Percentiles rank a stretch among this genome's conserved stretches.
These are phyloP conservation scores for Sugiyamaella paludigena DNA, from an alignment of 1,139 yeast genomes.

Conservation along the genomic window DNA sequence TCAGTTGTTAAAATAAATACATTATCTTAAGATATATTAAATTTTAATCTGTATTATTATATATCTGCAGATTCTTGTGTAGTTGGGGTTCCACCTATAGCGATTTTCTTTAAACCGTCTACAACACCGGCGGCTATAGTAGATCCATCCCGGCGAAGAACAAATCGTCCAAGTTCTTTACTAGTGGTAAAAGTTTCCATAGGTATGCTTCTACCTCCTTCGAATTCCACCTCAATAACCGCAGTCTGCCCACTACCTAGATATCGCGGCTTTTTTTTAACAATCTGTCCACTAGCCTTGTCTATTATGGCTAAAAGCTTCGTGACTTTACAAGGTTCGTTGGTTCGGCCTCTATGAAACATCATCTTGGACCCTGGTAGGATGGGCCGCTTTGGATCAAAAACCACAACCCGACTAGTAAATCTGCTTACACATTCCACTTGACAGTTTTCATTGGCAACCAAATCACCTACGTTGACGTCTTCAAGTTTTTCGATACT, in stretches of 20 bases:
- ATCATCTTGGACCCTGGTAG: conserved; percentile 81
- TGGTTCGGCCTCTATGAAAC: conserved; percentile 76
- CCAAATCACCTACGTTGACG: conserved; percentile 71
- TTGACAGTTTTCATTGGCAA: conserved; percentile 50
- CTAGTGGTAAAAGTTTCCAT: conserved; percentile 58
- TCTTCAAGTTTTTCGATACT: conserved; percentile 46
- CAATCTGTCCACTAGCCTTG: conserved; percentile 43
- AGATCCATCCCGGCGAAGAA: conserved; percentile 78
- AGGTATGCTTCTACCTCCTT: conserved; percentile 50
- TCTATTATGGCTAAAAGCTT: conserved; percentile 54
- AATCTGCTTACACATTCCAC: conserved; percentile 53
- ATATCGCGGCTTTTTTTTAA: conserved; percentile 63
- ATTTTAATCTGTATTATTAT: not conserved
- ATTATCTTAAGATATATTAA: not conserved
- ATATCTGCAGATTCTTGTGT: not conserved
- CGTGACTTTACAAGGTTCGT: conserved; percentile 67
- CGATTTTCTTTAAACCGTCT: conserved; percentile 20
- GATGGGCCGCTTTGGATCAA: conserved; percentile 70
- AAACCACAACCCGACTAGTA: conserved; percentile 58
- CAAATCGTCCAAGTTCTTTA: conserved; percentile 72
- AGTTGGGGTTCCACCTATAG: not conserved
- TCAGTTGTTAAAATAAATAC: not conserved
- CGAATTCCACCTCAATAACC: conserved; percentile 61
- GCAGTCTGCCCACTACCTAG: conserved; percentile 74
- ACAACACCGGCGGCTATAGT: conserved; percentile 86